These are phyloP conservation scores for Primulina eburnea DNA, from an alignment of 257 asterid genomes.

Conservation along the genomic window DNA sequence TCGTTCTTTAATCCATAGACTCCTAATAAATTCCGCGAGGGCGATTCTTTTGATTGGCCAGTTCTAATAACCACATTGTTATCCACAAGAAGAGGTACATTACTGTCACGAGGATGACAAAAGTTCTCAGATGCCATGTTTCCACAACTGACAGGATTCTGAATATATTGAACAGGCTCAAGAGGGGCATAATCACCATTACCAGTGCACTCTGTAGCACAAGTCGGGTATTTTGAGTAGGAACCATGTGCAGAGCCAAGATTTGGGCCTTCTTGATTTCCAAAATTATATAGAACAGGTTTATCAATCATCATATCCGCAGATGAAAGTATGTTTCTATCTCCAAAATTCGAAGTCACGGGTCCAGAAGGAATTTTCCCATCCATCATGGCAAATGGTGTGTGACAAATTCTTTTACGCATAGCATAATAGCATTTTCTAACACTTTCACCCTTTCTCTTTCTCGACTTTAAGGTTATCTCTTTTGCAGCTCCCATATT, in stretches of 20 bases:
- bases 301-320: constrained; percentile 29
- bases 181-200: constrained; percentile 28
- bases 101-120: constrained; percentile 27
- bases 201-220: constrained; percentile 26
- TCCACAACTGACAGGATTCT: constrained; percentile 24
- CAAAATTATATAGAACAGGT: constrained; percentile 34
- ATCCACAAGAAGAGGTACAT: constrained; percentile 26
- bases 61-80: constrained; percentile 18
- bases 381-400: constrained; percentile 37
- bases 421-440: constrained; percentile 51
- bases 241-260: constrained; percentile 19
- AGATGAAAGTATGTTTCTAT: constrained; percentile 30
- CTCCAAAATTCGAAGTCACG: constrained; percentile 26
- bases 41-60: constrained; percentile 32
- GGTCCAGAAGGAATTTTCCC: constrained; percentile 34
- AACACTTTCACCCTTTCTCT: constrained; percentile 62
- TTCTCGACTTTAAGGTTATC: constrained; percentile 32
- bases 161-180: constrained; percentile 26
- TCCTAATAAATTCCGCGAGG: constrained; percentile 32
- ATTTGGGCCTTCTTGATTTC: constrained; percentile 35
- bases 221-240: constrained; percentile 28
- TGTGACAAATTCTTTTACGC: constrained; percentile 63
- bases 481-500: constrained; percentile 37
- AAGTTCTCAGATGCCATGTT: constrained; percentile 23
- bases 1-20: constrained; percentile 34